Conservation (phyloP, 306 rosid species). For the Elaeagnus macrophylla region DNA sequence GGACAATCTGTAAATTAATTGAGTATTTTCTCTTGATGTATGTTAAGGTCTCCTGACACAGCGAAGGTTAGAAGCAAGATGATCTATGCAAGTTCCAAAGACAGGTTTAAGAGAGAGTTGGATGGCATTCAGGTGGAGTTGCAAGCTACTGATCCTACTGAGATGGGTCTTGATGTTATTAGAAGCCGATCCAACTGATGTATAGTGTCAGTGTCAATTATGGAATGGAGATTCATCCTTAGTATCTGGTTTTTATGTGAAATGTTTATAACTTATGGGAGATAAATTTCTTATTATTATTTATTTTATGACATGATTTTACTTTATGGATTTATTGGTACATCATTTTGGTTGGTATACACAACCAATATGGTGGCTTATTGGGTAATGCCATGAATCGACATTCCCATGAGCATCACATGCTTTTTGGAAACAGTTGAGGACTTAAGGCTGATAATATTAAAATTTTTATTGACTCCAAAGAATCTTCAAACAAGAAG, state of each 20-base stretch:
- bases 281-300: constrained; percentile 11
- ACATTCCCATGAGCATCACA: background rate
- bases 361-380: constrained; percentile 8
- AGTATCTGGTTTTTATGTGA: constrained; percentile 14
- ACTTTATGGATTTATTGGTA: constrained; percentile 21
- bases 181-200: constrained; percentile 30
- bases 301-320: constrained; percentile 16
- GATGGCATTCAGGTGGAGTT: constrained; percentile 49
- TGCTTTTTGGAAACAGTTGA: no score
- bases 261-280: constrained; percentile 23
- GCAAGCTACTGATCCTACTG: constrained; percentile 48
- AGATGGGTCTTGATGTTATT: constrained; percentile 43
- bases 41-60: constrained; percentile 37
- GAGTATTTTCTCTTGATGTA: background rate
- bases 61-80: constrained; percentile 45
- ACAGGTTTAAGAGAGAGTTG: constrained; percentile 44
- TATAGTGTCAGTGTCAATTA: background rate
- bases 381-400: constrained; percentile 4
- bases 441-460: no score
- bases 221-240: constrained; percentile 7
- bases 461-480: no score
- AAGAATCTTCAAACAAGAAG: no score
- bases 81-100: constrained; percentile 45
- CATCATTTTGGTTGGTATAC: constrained; percentile 26
- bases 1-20: background rate